phyloP scores from a whole-genome alignment of 2,329 filamentous ascomycete genomes.

The Aspergillus terreus region DNA sequence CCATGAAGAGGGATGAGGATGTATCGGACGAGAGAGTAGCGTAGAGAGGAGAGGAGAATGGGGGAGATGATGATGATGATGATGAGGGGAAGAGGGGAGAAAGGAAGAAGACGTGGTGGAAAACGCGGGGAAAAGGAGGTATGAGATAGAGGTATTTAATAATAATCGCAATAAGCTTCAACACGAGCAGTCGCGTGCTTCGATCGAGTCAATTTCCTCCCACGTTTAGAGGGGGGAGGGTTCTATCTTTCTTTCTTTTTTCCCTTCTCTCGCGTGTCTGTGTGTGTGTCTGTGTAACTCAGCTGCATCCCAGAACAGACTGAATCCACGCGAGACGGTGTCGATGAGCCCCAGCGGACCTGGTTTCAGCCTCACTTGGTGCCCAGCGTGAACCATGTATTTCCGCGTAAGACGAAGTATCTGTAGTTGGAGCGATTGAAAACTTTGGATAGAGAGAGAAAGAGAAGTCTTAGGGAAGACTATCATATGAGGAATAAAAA shows the following conservation, averaged over 20 bases:
- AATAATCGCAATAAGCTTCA: not conserved
- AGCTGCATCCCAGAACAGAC: not conserved
- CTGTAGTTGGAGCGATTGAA: too few species aligned
- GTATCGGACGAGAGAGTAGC: not conserved
- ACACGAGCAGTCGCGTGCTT: not conserved
- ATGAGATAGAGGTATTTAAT: too few species aligned
- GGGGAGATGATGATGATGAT: not conserved
- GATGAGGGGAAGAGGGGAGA: constrained; percentile 2
- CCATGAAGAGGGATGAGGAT: not conserved
- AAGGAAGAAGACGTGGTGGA: constrained; percentile 1
- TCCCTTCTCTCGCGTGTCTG: too few species aligned
- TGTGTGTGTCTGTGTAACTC: too few species aligned
- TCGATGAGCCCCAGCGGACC: not conserved
- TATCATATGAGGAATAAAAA: too few species aligned
- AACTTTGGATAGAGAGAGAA: too few species aligned
- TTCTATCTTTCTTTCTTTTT: not conserved
- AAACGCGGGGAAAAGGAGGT: constrained; percentile 3
- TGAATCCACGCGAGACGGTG: not conserved
- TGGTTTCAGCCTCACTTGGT: constrained; percentile 1
- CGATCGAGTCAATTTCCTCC: not conserved
- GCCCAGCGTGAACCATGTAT: too few species aligned
- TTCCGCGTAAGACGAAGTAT: too few species aligned
- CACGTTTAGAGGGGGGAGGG: not conserved
- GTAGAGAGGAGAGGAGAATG: not conserved
- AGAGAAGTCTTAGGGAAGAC: too few species aligned